These are phyloP conservation scores for Dactylellina parvicollis DNA, from an alignment of 2,329 filamentous ascomycete genomes.

Conservation along the genomic window DNA sequence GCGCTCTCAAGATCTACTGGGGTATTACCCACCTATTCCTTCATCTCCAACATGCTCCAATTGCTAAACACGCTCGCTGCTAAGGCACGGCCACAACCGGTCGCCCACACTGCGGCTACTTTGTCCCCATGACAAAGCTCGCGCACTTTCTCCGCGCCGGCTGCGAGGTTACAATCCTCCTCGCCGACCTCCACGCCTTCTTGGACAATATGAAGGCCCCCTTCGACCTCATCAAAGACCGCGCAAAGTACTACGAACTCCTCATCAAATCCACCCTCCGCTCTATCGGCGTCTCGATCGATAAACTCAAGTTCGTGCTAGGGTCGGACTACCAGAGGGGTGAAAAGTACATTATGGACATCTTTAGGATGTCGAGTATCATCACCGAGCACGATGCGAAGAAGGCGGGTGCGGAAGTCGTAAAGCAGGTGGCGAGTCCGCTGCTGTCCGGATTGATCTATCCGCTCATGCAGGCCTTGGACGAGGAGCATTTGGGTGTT, in stretches of 20 bases:
- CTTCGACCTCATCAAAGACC: conserved; percentile 82
- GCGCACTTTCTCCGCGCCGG: conserved; percentile 86
- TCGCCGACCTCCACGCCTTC: conserved; percentile 75
- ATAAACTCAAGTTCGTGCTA: conserved; percentile 82
- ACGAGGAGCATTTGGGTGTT: conserved; percentile 87
- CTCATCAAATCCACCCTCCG: conserved; percentile 78
- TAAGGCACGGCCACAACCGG: conserved; percentile 81
- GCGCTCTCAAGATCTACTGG: conserved; percentile 84
- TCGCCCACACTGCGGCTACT: conserved; percentile 88
- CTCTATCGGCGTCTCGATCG: conserved; percentile 79
- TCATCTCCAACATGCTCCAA: neutral
- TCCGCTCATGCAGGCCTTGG: conserved; percentile 86
- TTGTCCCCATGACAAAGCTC: conserved; percentile 87
- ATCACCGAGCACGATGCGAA: conserved; percentile 83
- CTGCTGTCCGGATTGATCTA: conserved; percentile 80
- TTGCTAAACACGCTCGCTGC: neutral
- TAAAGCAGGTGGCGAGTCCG: conserved; percentile 86
- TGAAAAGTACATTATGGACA: conserved; percentile 83
- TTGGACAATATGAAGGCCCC: conserved; percentile 87
- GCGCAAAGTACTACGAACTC: conserved; percentile 83
- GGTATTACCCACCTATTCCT: conserved; percentile 63
- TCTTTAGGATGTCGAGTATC: conserved; percentile 78
- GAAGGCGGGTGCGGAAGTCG: conserved; percentile 90
- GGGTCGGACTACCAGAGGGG: conserved; percentile 83
- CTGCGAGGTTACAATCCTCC: conserved; percentile 81